Conservation (phyloP, 495 filamentous ascomycete genomes). For the Penicillium cinerascens region DNA sequence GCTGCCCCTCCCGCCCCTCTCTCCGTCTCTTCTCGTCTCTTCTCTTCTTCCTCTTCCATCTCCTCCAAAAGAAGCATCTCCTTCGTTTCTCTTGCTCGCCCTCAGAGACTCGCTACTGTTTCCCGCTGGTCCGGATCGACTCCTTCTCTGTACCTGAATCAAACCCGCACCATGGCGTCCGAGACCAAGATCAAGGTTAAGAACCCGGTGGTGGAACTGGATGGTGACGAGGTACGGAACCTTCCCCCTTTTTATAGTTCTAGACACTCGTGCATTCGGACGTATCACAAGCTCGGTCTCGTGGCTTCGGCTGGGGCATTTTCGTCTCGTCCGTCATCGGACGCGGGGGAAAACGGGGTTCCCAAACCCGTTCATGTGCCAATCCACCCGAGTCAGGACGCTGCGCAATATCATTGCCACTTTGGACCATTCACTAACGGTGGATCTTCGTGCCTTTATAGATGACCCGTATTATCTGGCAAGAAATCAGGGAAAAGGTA, state of each 20-base stretch:
- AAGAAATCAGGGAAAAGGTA: constrained; percentile 94
- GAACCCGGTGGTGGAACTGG: constrained; percentile 95
- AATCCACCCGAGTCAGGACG: constrained; percentile 3
- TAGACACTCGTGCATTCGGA: constrained; percentile 6
- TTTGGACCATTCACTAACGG: constrained; percentile 21
- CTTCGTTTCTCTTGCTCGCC: constrained; percentile 27
- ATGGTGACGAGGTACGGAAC: constrained; percentile 77
- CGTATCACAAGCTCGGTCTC: constrained; percentile 25
- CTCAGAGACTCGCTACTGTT: constrained; percentile 26
- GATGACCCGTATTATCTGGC: constrained; percentile 99
- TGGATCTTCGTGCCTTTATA: constrained; percentile 18
- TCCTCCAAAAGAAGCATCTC: constrained; percentile 27
- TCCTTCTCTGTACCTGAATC: constrained; percentile 26
- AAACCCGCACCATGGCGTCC: constrained; percentile 47
- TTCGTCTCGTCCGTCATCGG: constrained; percentile 23
- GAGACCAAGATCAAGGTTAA: constrained; percentile 87
- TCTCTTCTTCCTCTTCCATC: constrained; percentile 22
- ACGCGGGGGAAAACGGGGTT: constrained; percentile 39
- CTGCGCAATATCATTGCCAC: neutral
- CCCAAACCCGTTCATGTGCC: constrained; percentile 10
- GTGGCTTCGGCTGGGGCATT: constrained; percentile 21
- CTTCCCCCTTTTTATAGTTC: constrained; percentile 25
- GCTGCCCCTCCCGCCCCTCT: constrained; percentile 33
- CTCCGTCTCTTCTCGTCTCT: constrained; percentile 32
- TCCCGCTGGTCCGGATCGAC: constrained; percentile 36